These are phyloP conservation scores for Penicillium sp. DNA, from an alignment of 2,329 filamentous ascomycete species.

Conservation along the genomic window DNA sequence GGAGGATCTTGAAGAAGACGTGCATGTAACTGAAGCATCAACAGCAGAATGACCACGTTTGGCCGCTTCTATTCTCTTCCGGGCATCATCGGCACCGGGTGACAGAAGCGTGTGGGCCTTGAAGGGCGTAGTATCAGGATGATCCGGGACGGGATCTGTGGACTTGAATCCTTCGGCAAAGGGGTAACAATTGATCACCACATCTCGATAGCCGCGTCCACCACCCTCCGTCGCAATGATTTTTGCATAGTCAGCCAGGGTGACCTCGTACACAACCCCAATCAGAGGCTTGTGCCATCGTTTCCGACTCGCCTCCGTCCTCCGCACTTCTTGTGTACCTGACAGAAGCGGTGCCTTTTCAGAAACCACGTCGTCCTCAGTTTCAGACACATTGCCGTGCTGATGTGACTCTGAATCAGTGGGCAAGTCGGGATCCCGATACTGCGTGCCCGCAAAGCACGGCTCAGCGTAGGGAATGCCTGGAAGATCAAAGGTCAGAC, in stretches of 20 bases:
- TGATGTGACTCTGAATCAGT: conserved; percentile 1
- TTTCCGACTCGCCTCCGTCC: conserved; percentile 45
- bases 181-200: conserved; percentile 69
- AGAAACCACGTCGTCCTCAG: conserved; percentile 7
- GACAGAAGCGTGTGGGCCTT: conserved; percentile 80
- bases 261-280: conserved; percentile 94
- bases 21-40: not conserved
- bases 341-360: conserved; percentile 33
- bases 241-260: conserved; percentile 68
- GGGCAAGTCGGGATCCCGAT: conserved; percentile 44
- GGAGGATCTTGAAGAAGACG: conserved; percentile 4
- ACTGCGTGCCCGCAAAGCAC: conserved; percentile 78
- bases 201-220: conserved; percentile 75
- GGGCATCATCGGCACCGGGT: conserved; percentile 40
- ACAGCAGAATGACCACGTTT: not conserved
- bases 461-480: conserved; percentile 83
- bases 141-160: conserved; percentile 55
- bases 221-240: conserved; percentile 91
- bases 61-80: conserved; percentile 12
- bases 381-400: conserved; percentile 7
- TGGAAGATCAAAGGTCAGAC: conserved; percentile 76
- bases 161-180: conserved; percentile 50
- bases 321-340: conserved; percentile 12
- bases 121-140: conserved; percentile 61
- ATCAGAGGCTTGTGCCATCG: conserved; percentile 77